Evolutionary conservation across 768 basidiomycete genomes (phyloP).

Genomic region (Suillus occidentalis): DNA sequence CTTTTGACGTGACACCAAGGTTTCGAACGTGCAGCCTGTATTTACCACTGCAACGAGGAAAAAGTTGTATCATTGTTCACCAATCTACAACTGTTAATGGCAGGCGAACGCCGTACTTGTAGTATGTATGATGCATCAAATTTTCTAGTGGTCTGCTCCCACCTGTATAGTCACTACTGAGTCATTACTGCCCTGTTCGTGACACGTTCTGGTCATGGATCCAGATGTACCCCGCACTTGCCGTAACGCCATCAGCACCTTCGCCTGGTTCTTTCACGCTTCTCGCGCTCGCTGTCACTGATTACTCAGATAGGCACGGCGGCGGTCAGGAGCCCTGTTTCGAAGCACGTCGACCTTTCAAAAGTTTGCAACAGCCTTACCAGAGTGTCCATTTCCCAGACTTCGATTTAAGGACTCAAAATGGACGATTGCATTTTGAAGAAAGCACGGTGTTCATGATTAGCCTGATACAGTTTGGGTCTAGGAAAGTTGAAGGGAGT

Average conservation of each 20-base stretch:
- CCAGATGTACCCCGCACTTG: neutral
- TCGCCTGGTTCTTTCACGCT: neutral
- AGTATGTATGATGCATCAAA: neutral
- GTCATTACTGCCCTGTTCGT: neutral
- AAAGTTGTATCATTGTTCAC: neutral
- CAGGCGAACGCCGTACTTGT: neutral
- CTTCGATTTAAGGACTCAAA: neutral
- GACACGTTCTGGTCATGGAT: neutral
- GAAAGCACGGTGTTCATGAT: neutral
- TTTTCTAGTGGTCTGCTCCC: neutral
- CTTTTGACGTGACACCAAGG: neutral
- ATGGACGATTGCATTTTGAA: too few relatives aligned
- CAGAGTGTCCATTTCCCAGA: neutral
- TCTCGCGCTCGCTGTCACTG: neutral
- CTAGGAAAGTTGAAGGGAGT: neutral
- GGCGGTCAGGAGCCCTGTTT: too few relatives aligned
- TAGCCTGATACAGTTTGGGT: neutral
- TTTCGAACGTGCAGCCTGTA: neutral
- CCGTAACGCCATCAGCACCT: neutral
- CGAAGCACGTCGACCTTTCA: too few relatives aligned
- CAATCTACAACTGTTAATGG: neutral
- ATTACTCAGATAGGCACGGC: neutral
- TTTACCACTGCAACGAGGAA: neutral
- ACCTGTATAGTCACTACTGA: neutral
- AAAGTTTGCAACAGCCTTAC: neutral